phyloP scores from a whole-genome alignment of 1,284 basidiomycete species.

The Melampsora americana region DNA sequence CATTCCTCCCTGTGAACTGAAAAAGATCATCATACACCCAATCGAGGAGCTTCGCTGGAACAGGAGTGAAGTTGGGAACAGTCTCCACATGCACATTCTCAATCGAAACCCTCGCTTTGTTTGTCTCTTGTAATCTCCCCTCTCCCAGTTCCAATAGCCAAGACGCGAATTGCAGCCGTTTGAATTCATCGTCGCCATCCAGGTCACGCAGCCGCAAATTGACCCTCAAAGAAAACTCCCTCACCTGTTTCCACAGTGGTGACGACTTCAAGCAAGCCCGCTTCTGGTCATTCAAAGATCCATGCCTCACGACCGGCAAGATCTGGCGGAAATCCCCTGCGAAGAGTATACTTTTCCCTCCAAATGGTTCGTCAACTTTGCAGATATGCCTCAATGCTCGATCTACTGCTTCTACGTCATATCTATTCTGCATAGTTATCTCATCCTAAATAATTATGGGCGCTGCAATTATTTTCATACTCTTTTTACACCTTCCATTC shows the following conservation, averaged over 20 bases:
- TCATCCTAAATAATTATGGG: constrained; percentile 16
- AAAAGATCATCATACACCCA: too few relatives aligned
- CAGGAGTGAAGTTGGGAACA: too few relatives aligned
- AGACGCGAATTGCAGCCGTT: too few relatives aligned
- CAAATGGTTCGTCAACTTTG: background rate
- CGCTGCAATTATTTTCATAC: background rate
- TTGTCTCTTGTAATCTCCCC: too few relatives aligned
- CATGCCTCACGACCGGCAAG: background rate
- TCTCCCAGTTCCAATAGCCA: too few relatives aligned
- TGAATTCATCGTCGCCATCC: too few relatives aligned
- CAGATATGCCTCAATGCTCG: background rate
- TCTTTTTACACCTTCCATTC: background rate
- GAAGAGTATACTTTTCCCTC: constrained; percentile 4
- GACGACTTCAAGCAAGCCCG: background rate
- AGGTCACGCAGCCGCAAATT: too few relatives aligned
- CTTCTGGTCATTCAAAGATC: background rate
- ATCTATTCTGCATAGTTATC: background rate
- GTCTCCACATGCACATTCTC: too few relatives aligned
- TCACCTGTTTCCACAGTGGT: background rate
- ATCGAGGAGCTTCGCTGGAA: too few relatives aligned
- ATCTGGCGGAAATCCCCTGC: constrained; percentile 16
- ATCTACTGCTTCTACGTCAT: background rate
- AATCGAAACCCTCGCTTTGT: too few relatives aligned
- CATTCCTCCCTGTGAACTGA: too few relatives aligned
- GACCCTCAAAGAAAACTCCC: too few relatives aligned